These are phyloP conservation scores for Rehmannia glutinosa DNA, from an alignment of 257 asterid genomes.

Conservation along the genomic window DNA sequence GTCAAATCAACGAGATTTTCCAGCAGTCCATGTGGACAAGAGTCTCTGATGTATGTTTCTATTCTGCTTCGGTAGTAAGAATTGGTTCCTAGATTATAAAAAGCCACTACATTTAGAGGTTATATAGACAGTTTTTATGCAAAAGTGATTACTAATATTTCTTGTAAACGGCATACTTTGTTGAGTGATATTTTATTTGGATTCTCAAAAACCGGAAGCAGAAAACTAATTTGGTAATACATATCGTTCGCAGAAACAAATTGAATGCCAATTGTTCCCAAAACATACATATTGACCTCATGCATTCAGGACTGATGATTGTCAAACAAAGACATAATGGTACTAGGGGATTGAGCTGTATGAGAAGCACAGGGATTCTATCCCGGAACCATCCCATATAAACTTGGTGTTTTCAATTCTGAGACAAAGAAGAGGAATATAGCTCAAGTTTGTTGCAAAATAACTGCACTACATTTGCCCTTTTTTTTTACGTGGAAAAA, in stretches of 20 bases:
- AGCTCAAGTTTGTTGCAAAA: not conserved
- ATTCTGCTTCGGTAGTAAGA: conserved; percentile 17
- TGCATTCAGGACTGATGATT: not conserved
- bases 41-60: conserved; percentile 6
- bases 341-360: not conserved
- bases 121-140: not conserved
- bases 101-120: not conserved
- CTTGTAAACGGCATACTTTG: not conserved
- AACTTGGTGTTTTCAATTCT: not conserved
- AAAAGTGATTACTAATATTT: not conserved
- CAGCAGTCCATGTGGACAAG: conserved; percentile 23
- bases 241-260: not conserved
- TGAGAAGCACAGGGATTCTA: not conserved
- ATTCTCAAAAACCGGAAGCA: conserved; percentile 9
- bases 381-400: not conserved
- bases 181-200: not conserved
- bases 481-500: not conserved
- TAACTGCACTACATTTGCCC: not conserved
- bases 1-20: conserved; percentile 11
- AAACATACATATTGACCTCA: conserved; percentile 1
- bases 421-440: conserved; percentile 3
- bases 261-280: not conserved
- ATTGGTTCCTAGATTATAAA: not conserved
- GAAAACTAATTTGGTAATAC: not conserved
- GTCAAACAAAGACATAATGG: not conserved